Conservation (phyloP, 2,329 filamentous ascomycete species). For the Albophoma yamanashiensis region DNA sequence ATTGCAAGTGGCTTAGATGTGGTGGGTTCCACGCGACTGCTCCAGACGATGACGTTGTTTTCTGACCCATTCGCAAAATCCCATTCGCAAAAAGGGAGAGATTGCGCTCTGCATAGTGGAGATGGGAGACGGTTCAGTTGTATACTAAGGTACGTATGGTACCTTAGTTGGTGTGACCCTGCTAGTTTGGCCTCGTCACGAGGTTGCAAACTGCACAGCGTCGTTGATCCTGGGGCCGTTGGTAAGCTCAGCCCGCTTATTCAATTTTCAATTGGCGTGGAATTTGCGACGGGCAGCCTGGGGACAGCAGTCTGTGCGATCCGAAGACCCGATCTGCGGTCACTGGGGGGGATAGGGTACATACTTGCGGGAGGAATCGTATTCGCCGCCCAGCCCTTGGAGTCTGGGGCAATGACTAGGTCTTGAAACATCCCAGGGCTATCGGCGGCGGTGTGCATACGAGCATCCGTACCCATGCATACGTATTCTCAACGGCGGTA, state of each 20-base stretch:
- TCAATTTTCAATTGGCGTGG: not conserved
- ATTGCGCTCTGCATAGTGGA: conserved; percentile 2
- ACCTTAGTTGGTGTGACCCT: not conserved
- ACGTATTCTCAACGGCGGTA: not conserved
- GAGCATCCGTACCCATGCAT: not conserved
- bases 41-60: conserved; percentile 5
- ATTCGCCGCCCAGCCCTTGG: not conserved
- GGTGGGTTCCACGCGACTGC: not conserved
- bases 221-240: not conserved
- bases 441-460: not conserved
- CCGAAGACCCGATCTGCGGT: not conserved
- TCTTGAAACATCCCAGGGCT: conserved; percentile 7
- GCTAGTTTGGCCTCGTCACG: not conserved
- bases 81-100: not conserved
- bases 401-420: conserved; percentile 1
- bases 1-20: conserved; percentile 2
- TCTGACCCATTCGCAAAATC: not conserved
- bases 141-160: no score
- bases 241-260: not conserved
- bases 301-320: not conserved
- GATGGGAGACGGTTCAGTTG: not conserved
- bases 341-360: not conserved
- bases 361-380: not conserved
- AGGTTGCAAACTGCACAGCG: not conserved
- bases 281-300: not conserved